These are phyloP conservation scores for Termitomyces sp. DNA, from an alignment of 768 basidiomycete genomes.

Conservation along the genomic window DNA sequence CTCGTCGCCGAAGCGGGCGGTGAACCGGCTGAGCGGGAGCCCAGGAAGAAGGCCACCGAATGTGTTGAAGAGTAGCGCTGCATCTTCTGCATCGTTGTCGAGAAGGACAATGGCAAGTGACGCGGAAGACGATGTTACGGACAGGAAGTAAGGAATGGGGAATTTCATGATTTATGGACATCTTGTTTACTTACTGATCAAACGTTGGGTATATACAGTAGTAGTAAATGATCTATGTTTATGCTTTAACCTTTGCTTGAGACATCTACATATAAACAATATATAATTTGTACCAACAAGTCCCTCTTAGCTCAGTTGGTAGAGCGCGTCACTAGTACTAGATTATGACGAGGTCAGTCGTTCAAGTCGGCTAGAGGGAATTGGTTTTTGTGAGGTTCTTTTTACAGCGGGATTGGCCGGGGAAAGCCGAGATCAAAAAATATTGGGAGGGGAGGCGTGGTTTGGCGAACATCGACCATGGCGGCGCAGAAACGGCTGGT, in stretches of 20 bases:
- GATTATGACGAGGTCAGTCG: neutral
- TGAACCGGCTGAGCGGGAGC: slow-evolving; percentile 45
- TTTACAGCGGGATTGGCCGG: slow-evolving; percentile 8
- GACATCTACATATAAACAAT: neutral
- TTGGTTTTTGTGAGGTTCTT: neutral
- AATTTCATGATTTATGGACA: slow-evolving; percentile 7
- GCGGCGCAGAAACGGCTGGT: slow-evolving; percentile 51
- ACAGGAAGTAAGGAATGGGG: slow-evolving; percentile 11
- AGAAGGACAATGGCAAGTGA: slow-evolving; percentile 81
- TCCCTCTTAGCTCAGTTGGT: slow-evolving; percentile 5
- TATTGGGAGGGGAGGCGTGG: slow-evolving; percentile 15
- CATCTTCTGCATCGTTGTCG: slow-evolving; percentile 33
- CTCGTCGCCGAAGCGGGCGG: slow-evolving; percentile 25
- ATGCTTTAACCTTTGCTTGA: neutral
- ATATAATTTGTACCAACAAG: neutral
- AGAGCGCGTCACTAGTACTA: slow-evolving; percentile 1
- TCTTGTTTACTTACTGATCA: neutral
- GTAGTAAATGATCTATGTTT: neutral
- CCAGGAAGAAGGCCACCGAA: slow-evolving; percentile 35
- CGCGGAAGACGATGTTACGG: slow-evolving; percentile 70
- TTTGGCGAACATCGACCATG: slow-evolving; percentile 28
- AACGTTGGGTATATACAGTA: neutral
- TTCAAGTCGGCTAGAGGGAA: slow-evolving; percentile 9
- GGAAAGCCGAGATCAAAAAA: slow-evolving; percentile 24
- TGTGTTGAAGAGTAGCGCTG: slow-evolving; percentile 42